Base-by-base conservation (phyloP, 768 basidiomycete species). In the Tulasnella sp. region DNA sequence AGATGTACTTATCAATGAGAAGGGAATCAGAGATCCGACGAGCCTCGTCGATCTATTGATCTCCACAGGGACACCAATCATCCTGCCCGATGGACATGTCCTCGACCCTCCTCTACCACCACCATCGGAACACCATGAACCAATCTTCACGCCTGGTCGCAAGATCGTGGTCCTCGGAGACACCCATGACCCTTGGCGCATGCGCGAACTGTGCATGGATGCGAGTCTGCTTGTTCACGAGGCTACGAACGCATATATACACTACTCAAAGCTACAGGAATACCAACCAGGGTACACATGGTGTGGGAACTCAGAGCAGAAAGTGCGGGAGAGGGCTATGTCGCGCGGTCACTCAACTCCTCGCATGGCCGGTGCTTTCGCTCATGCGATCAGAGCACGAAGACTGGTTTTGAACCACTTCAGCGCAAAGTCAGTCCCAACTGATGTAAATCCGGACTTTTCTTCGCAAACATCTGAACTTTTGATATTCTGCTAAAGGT, bases 151-250 rank as follows among this genome's bases (percentile, higher is more conserved):
- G 0, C 61, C 59, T 15, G 92, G 89, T 17, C 78, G 87, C 50
- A 85, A 84, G 66, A 68, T 92, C 43, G 83, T 83, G 24, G 76
- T 91, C 48, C 74, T 91, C 3, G 90, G 90, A 0, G 88, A 92
- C 66, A 89, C 87, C 1, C 79, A 71, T 62, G 82, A 91, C 65
- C 76, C 72, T 0, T 76, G 78, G 25, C 65, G 73, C 1, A 77
- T 87, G 51, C 70, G 77, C n/a, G 80, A 80, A 9, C 76, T 87
- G 22, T 85, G 85, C 19, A 68, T 70, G 67, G 80, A 80, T 54
- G 79, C 84, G 29, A 79, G 82, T 27, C 73, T 92, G n/a, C 75
- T 92, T 19, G 74, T 92, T n/a, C 91, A 92, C 68, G 90, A 92
- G 70, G 81, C 84, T 1, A 90, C 87, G 1, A 88, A 92, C 66